These are phyloP conservation scores for Hericium rajendrae DNA, from an alignment of 768 basidiomycete species.

Conservation along the genomic window DNA sequence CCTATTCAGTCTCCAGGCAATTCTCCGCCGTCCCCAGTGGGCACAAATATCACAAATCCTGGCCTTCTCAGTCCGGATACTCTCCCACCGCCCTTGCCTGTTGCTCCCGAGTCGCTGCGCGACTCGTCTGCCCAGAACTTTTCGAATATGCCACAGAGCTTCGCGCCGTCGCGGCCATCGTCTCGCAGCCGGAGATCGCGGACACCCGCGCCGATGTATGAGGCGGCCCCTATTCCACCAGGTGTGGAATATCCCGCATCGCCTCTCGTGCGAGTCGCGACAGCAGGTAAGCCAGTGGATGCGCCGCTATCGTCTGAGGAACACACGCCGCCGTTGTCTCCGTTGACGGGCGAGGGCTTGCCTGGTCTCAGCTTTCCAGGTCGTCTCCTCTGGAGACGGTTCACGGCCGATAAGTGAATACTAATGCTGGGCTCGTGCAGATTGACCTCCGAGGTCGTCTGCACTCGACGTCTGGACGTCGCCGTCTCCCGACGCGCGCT, in stretches of 20 bases:
- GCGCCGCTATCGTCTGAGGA: background rate
- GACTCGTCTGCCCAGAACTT: constrained; percentile 1
- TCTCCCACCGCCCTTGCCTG: constrained; percentile 13
- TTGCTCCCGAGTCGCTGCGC: background rate
- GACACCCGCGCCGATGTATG: constrained; percentile 1
- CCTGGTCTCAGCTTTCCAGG: background rate
- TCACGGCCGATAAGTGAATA: background rate
- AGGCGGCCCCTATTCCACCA: constrained; percentile 7
- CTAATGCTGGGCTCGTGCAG: background rate
- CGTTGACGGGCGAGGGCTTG: background rate
- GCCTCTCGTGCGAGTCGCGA: background rate
- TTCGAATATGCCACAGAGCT: background rate
- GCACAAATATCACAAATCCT: constrained; percentile 11
- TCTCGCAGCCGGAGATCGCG: background rate
- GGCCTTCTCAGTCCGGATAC: constrained; percentile 23
- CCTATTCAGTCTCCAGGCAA: constrained; percentile 15
- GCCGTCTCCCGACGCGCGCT: no score
- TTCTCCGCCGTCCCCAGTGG: constrained; percentile 12
- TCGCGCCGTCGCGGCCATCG: background rate
- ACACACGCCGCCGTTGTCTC: background rate
- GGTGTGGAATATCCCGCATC: constrained; percentile 11
- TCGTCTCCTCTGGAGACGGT: background rate
- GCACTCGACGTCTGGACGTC: no score
- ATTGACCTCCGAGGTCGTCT: background rate
- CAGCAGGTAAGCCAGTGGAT: background rate